Evolutionary conservation across 2,329 filamentous ascomycete species (phyloP), one percentile per base, ranked within the genome.

Genomic region (Apiospora marii): DNA sequence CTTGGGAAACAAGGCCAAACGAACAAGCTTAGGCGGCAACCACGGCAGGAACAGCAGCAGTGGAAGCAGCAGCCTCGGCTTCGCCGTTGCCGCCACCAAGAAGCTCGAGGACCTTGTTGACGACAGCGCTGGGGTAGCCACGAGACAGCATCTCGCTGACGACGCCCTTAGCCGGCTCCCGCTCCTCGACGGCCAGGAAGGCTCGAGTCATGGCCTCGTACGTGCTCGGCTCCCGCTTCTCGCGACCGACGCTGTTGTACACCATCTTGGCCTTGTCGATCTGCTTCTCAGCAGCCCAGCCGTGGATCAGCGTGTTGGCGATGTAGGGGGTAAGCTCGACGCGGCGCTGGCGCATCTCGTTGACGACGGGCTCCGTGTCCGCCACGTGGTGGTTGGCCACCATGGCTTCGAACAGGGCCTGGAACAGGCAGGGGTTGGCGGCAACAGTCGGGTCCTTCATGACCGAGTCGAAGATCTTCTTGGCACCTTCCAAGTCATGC

Each of bases 131-230:
- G 67, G 96, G 96, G 80, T 98, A 99, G 51, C 95, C 95, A 72
- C 96, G 90, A 67, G 91, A 92, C 48, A 98, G 87, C 89, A 98
- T 98, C 87, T 99, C 96, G 71, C 92, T 89, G 34, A 98, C 95
- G 19, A 98, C 92, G 14, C 80, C 84, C 84, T 94, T 91, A 51
- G 96, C 96, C 72, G 89, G 88, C 68, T 91, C 88, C 46, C 94
- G 92, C 80, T 97, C 91, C 80, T 97, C 94, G 4, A 93, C 92
- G 14, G 94, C 91, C 71, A 99, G 90, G 84, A 92, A 98, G 0
- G 96, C 96, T 67, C 96, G 90, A 6, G 95, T 98, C 96, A 99
- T 99, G 53, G 96, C 95, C 85, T 99, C 96, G 82, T 99, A 99
- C 5, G 96, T 99, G 86, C 95, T 98, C 4, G 96, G 96, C 85